phyloP scores from a whole-genome alignment of 2,329 filamentous ascomycete species.

The Pestalotiopsis fici region DNA sequence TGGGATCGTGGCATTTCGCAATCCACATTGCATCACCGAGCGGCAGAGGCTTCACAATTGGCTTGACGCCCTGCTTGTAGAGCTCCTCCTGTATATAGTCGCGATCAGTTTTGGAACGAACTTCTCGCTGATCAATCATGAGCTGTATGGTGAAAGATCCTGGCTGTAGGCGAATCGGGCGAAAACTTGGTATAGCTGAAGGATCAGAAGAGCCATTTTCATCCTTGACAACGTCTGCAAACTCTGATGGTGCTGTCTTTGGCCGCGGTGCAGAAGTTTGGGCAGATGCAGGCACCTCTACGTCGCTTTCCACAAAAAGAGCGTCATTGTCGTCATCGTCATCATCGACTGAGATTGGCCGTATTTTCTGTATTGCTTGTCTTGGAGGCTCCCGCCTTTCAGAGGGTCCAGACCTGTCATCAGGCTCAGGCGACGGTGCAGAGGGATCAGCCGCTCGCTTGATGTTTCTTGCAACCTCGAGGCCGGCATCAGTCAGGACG shows the following conservation, averaged over 20 bases:
- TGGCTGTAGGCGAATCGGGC: slow-evolving; percentile 62
- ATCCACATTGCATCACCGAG: slow-evolving; percentile 81
- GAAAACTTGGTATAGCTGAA: slow-evolving; percentile 46
- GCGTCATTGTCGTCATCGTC: not conserved
- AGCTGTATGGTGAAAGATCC: slow-evolving; percentile 72
- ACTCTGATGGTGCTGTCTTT: slow-evolving; percentile 20
- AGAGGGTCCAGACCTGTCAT: not conserved
- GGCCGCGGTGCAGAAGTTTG: slow-evolving; percentile 19
- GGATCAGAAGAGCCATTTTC: slow-evolving; percentile 26
- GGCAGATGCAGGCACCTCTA: not conserved
- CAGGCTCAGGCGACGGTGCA: slow-evolving; percentile 5
- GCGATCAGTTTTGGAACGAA: slow-evolving; percentile 71
- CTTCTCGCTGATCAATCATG: slow-evolving; percentile 74
- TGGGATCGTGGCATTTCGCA: slow-evolving; percentile 67
- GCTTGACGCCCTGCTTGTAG: slow-evolving; percentile 62
- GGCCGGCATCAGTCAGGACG: slow-evolving; percentile 73
- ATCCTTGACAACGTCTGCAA: slow-evolving; percentile 41
- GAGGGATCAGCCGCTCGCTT: slow-evolving; percentile 42
- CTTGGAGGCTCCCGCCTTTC: not conserved
- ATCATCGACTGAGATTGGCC: not conserved
- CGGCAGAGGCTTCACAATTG: slow-evolving; percentile 68
- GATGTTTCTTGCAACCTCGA: slow-evolving; percentile 71
- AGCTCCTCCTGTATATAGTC: slow-evolving; percentile 78
- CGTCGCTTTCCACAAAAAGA: not conserved
- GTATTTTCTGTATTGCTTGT: too few species aligned